Conservation (phyloP, 2,329 filamentous ascomycete species). For the Acrocalymma vagum region DNA sequence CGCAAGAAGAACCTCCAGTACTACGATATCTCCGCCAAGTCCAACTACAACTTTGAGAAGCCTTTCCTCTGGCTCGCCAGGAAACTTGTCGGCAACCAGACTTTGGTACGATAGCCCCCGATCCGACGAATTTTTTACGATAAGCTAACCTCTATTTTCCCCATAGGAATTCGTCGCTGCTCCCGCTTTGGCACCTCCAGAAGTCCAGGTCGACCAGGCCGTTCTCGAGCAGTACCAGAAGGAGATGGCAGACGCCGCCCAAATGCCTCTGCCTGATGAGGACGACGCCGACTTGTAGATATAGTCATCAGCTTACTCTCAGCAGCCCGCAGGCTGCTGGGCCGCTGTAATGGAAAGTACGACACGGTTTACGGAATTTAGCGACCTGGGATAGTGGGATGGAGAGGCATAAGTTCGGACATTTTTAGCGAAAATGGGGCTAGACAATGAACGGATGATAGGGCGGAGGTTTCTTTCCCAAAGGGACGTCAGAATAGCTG, state of each 20-base stretch:
- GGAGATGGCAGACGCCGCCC: conserved; percentile 85
- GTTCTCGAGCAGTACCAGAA: conserved; percentile 83
- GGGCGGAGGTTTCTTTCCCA: conserved; percentile 28
- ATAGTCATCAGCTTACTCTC: conserved; percentile 32
- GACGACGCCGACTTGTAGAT: conserved; percentile 75
- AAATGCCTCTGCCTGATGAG: conserved; percentile 92
- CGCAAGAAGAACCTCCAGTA: conserved; percentile 99
- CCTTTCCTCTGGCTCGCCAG: conserved; percentile 99
- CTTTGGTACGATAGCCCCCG: conserved; percentile 67
- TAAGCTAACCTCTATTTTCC: conserved; percentile 22
- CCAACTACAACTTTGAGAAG: conserved; percentile 99
- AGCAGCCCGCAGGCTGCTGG: conserved; percentile 19
- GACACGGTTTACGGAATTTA: conserved; percentile 36
- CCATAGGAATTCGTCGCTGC: conserved; percentile 98
- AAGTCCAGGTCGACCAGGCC: conserved; percentile 85
- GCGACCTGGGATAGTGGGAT: conserved; percentile 26
- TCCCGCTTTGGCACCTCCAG: conserved; percentile 91
- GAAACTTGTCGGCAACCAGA: conserved; percentile 95
- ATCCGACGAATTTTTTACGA: conserved; percentile 1
- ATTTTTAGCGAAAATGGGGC: conserved; percentile 37
- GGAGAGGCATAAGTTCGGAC: conserved; percentile 29
- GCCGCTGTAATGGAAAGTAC: conserved; percentile 37
- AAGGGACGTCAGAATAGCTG: conserved; percentile 42
- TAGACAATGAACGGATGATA: conserved; percentile 25
- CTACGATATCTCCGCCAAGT: conserved; percentile 99